These are phyloP conservation scores for Xylariaceae sp. DNA, from an alignment of 2,329 filamentous ascomycete genomes.

Conservation along the genomic window DNA sequence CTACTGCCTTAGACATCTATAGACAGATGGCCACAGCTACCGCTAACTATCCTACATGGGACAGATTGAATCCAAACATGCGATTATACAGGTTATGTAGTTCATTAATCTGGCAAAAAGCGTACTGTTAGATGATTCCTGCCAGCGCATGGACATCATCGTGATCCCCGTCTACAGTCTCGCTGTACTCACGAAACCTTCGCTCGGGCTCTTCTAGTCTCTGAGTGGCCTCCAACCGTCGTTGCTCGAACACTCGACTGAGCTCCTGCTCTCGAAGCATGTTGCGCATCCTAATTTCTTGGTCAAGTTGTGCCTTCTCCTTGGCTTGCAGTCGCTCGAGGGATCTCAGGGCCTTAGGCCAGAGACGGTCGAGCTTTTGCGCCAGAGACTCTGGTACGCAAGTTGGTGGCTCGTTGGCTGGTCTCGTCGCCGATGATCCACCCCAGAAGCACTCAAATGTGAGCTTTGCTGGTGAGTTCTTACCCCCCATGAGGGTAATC, in stretches of 20 bases:
- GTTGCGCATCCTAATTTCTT: slow-evolving; percentile 37
- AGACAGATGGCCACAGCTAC: no score
- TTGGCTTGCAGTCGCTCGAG: slow-evolving; percentile 40
- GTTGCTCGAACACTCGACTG: slow-evolving; percentile 46
- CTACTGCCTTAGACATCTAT: no score
- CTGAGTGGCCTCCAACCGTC: slow-evolving; percentile 42
- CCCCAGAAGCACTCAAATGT: slow-evolving; percentile 53
- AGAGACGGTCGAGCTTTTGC: slow-evolving; percentile 45
- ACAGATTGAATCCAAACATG: slow-evolving; percentile 1
- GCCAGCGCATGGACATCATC: not conserved
- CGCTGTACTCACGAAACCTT: slow-evolving; percentile 17
- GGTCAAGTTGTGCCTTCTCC: slow-evolving; percentile 42
- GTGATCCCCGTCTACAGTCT: not conserved
- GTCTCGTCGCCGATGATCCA: slow-evolving; percentile 44
- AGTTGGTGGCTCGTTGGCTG: slow-evolving; percentile 32
- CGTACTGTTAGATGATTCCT: not conserved
- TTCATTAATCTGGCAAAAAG: not conserved
- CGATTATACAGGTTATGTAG: not conserved
- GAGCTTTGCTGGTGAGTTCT: slow-evolving; percentile 41
- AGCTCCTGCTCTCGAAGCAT: slow-evolving; percentile 45
- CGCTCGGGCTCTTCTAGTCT: slow-evolving; percentile 31
- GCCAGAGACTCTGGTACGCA: slow-evolving; percentile 39
- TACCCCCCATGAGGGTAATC: slow-evolving; percentile 62
- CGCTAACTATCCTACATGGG: not conserved
- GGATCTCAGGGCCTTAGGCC: slow-evolving; percentile 41